Base-by-base conservation (phyloP, 2,329 filamentous ascomycete genomes). In the Graphilbum ipis-grandicollis region DNA sequence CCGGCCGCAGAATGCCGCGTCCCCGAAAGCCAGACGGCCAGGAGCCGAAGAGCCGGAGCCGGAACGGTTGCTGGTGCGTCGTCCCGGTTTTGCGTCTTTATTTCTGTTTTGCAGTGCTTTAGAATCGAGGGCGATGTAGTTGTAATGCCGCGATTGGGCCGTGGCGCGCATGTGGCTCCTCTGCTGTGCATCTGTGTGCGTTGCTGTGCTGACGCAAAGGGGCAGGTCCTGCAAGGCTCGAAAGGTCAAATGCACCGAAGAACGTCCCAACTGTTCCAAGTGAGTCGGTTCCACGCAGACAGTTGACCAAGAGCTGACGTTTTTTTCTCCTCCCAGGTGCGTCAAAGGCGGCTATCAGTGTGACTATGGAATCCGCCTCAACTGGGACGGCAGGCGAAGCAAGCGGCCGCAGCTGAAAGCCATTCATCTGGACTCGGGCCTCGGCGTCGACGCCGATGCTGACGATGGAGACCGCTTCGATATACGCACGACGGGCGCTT, bases 191-290 rank as follows among this genome's bases (percentile, higher is more conserved):
- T n/a, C n/a, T n/a, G n/a, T n/a, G n/a, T n/a, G n/a, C n/a, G n/a
- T n/a, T n/a, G n/a, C n/a, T n/a, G n/a, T n/a, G n/a, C n/a, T n/a
- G n/a, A n/a, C n/a, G n/a, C n/a, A n/a, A n/a, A n/a, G n/a, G n/a
- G n/a, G n/a, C n/a, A 83, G 79, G 77, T 79, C 78, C 12, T 86
- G 81, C 60, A 86, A 86, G 59, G 68, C 69, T 44, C 69, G 79
- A 42, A 88, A 60, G 42, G 54, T 60, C 44, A 86, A 86, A 62
- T 88, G 81, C 56, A 80, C 78, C 43, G 82, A 88, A 54, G 75
- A 80, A 50, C 78, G 77, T 45, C 81, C 82, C 13, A 58, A 56
- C 43, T 88, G 82, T 55, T 49, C 67, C 34, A 85, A 84, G 62
- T 66, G 58, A 46, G 51, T 17, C 21, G 21, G 10, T 23, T 10